Evolutionary conservation across 345 rosid genomes (phyloP), one percentile per base, ranked within the genome.

Genomic region (Aethionema arabicum): DNA sequence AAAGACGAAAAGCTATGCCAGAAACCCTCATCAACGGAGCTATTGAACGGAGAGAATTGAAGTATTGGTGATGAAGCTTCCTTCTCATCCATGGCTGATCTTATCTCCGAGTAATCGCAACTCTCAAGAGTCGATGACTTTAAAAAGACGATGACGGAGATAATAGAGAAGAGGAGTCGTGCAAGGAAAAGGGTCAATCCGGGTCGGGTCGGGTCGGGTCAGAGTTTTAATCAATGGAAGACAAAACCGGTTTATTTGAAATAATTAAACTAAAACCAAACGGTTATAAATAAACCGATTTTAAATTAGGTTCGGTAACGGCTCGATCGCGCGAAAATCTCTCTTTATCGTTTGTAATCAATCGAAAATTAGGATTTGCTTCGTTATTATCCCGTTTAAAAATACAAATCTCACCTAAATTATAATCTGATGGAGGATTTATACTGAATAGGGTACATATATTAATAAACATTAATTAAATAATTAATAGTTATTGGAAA

Each of bases 1-100:
- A 87, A 32, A 66, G 89, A 86, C 63, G 96, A 90, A 57, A 90
- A 77, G 65, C 82, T 75, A 52, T 87, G 97, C 99, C 97, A 93
- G 75, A 93, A 90, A 60, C 96, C 90, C 70, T 93, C 97, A 46
- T 90, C 97, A 2, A 83, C 95, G 3, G 78, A 74, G 62, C 96
- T 87, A 71, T 84, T 82, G 54, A 90, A 79, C 21, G 91, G 86
- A 13, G 86, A 85, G 72, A 93, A 90, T 75, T 82, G 87, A 29
- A 93, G 92, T 8, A 84, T 59, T 12, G 0, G 2, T 4, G 83
- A 53, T 66, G 76, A 56, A 31, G 67, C 37, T 51, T 54, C 72
- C 2, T 35, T 59, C 12, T 63, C 65, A n/a, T 14, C 61, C 76
- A 72, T 72, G 62, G 15, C 16, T 0, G 76, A 65, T 64, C 44